Evolutionary conservation across 768 basidiomycete species (phyloP), one percentile per base, ranked within the genome.

Genomic region (Butyriboletus loyo): DNA sequence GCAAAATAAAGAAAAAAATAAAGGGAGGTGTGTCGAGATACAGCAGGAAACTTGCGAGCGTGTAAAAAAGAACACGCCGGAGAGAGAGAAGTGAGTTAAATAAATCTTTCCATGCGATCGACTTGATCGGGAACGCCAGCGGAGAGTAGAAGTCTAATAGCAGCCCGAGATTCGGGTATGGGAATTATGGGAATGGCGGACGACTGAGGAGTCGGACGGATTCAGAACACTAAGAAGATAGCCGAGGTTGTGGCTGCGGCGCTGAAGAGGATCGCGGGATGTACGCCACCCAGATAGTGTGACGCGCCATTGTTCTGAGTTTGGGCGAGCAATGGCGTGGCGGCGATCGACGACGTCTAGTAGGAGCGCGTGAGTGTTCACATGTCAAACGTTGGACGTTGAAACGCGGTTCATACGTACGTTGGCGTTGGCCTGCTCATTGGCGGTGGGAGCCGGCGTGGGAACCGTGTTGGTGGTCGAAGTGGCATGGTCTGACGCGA

Each of bases 301-400:
- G 47, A 41, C 15, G 64, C 60, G 39, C 55, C 63, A 8, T 25
- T 63, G 7, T n/a, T n/a, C n/a, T n/a, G n/a, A n/a, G 46, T 53
- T 24, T 52, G 45, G 9, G 36, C 25, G 7, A n/a, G 31, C 19
- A 54, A 36, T 14, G 45, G 39, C 24, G 44, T 24, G 6, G 25
- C 25, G 21, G 50, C 34, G 11, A 7, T 8, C 22, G 41, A 21
- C 30, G 30, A 31, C 43, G 31, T 22, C 44, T 30, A 30, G 13
- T 1, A 32, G 14, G 30, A 5, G 10, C 5, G 14, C 15, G 21
- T 57, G 39, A 58, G 36, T 17, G 13, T 30, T 21, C 17, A 4
- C 4, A 1, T 17, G 41, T 44, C 27, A 13, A 27, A 21, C 14
- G n/a, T 17, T 7, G 39, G 24, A 40, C 40, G 40, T 5, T 22